A percentile compares a stretch with the other conserved stretches of the same genome.
Conservation (phyloP, 202 grass and related monocot genomes). For the Thinopyrum obtusiflorum region DNA sequence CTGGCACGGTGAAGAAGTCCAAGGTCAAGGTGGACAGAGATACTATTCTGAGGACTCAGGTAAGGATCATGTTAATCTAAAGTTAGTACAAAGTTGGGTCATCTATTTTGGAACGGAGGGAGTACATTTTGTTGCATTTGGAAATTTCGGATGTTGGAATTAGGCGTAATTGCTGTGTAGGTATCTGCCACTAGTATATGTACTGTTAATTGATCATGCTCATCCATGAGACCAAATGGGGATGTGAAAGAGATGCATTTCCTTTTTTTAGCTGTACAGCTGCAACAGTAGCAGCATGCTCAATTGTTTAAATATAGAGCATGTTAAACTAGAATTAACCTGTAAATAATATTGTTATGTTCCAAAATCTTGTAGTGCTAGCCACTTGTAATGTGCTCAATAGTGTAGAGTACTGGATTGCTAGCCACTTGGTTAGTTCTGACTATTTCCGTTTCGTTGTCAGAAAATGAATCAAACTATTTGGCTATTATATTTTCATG, state of each 20-base stretch:
- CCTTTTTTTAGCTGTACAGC: neutral
- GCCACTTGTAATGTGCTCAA: neutral
- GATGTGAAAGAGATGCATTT: slow-evolving; percentile 2
- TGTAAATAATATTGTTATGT: neutral
- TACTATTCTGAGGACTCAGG: slow-evolving; percentile 63
- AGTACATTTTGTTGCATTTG: neutral
- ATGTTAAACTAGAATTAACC: neutral
- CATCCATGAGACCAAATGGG: neutral
- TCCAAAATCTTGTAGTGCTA: neutral
- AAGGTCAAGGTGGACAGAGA: slow-evolving; percentile 51
- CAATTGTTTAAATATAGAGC: neutral
- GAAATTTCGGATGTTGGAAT: neutral
- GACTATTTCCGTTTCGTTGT: neutral
- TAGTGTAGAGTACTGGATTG: neutral
- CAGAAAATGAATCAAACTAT: neutral
- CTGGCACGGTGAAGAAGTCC: slow-evolving; percentile 21
- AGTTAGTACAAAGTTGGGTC: no score
- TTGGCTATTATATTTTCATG: neutral
- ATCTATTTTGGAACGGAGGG: no score
- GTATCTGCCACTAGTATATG: neutral
- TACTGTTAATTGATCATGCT: neutral
- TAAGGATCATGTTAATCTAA: slow-evolving; percentile 28
- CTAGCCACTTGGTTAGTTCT: neutral
- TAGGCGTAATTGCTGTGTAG: neutral
- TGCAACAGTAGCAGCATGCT: neutral